These are phyloP conservation scores for Pseudisothecium myosuroides DNA, from an alignment of 225 moss, liverwort and hornwort species.

Conservation along the genomic window DNA sequence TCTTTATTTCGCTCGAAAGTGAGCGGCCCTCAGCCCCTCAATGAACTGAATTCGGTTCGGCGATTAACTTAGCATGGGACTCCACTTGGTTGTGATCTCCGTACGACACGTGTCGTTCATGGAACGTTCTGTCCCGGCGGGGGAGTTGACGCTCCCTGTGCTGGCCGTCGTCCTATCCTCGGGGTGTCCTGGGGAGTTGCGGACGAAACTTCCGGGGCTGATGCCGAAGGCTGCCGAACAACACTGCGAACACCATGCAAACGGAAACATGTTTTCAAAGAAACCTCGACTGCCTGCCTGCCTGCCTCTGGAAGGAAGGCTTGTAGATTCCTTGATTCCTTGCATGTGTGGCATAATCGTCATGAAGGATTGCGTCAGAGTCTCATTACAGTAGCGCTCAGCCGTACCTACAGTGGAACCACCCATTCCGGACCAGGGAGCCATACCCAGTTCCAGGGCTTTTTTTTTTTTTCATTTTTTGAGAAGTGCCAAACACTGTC, in stretches of 20 bases:
- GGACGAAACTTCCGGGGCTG: background rate
- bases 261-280: background rate
- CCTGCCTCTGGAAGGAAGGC: background rate
- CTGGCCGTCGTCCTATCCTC: background rate
- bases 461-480: too few relatives aligned
- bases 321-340: background rate
- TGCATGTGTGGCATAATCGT: background rate
- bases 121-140: background rate
- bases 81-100: background rate
- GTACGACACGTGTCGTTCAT: background rate
- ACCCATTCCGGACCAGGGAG: too few relatives aligned
- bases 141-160: background rate
- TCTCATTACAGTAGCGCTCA: too few relatives aligned
- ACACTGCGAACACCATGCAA: background rate
- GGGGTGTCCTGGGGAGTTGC: rapidly evolving
- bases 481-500: too few relatives aligned
- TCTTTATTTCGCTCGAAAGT: background rate
- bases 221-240: background rate
- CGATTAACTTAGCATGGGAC: background rate
- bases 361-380: background rate
- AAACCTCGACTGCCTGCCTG: too few relatives aligned
- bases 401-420: too few relatives aligned
- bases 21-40: background rate
- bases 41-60: background rate
- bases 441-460: too few relatives aligned